Percentiles rank a stretch among this genome's conserved stretches.
Conservation (phyloP, 2,329 filamentous ascomycete genomes). For the Xylaria hypoxylon region DNA sequence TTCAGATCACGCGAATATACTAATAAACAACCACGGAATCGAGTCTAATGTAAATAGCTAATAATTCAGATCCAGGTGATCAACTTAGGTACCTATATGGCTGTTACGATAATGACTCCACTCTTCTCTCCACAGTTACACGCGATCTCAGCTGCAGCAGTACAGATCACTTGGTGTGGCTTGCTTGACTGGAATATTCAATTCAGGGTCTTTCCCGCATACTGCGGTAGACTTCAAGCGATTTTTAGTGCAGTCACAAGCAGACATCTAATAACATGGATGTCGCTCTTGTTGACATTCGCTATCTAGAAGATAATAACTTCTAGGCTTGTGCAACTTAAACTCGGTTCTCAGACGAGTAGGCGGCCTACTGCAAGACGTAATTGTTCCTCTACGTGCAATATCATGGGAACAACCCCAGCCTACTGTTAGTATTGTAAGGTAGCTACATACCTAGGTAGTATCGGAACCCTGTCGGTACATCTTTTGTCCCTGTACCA, state of each 20-base stretch:
- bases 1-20: not conserved
- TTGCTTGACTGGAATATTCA: constrained; percentile 19
- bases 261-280: not conserved
- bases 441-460: too few species aligned
- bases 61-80: constrained; percentile 14
- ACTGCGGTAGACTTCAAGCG: constrained; percentile 4
- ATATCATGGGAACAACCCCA: not conserved
- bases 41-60: not conserved
- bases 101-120: constrained; percentile 13
- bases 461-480: constrained; percentile 27
- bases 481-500: constrained; percentile 7
- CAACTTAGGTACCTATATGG: constrained; percentile 15
- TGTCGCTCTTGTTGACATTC: not conserved
- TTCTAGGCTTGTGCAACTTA: not conserved
- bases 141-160: constrained; percentile 25
- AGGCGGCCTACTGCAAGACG: not conserved
- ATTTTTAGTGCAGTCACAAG: not conserved
- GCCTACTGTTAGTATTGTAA: not conserved
- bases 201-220: constrained; percentile 41
- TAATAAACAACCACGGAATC: not conserved
- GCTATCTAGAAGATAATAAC: not conserved
- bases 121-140: constrained; percentile 20
- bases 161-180: not conserved
- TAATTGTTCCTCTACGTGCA: not conserved
- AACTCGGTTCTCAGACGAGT: not conserved